A percentile compares a stretch with the other conserved stretches of the same genome.
These are phyloP conservation scores for Xylaria scruposa DNA, from an alignment of 495 filamentous ascomycete genomes.

Conservation along the genomic window DNA sequence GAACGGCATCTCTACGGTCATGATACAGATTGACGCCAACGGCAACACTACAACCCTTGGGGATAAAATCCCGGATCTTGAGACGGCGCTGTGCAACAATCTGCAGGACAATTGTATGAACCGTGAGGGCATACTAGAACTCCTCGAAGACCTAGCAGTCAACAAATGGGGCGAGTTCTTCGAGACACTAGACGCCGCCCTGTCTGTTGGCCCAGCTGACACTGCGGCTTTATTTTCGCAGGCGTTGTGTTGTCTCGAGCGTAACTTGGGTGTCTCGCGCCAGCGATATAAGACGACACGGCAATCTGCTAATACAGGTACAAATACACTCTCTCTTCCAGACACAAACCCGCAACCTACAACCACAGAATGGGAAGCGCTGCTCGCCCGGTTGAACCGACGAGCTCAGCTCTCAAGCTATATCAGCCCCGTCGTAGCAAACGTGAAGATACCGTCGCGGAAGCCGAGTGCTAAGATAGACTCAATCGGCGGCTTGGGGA, in stretches of 20 bases:
- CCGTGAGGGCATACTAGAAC: constrained; percentile 17
- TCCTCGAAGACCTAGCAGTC: constrained; percentile 39
- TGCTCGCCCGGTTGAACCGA: constrained; percentile 39
- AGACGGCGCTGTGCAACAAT: constrained; percentile 34
- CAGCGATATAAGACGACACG: background rate
- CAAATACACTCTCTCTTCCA: background rate
- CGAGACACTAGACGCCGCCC: constrained; percentile 34
- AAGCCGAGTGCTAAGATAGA: background rate
- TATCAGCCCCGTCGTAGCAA: constrained; percentile 14
- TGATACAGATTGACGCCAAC: background rate
- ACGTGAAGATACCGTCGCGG: background rate
- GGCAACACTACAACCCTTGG: constrained; percentile 11
- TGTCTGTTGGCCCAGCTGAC: background rate
- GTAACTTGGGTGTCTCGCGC: constrained; percentile 36
- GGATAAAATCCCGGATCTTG: constrained; percentile 32
- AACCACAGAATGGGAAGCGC: constrained; percentile 34
- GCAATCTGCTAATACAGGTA: background rate
- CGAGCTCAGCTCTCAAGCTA: constrained; percentile 33
- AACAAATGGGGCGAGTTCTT: constrained; percentile 48
- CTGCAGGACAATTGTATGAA: constrained; percentile 22
- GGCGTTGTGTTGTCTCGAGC: constrained; percentile 42
- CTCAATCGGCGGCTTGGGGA: background rate
- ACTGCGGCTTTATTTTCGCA: constrained; percentile 37
- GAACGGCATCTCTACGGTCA: background rate
- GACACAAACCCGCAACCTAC: background rate